A percentile compares a stretch with the other conserved stretches of the same genome.
Evolutionary conservation across 305 asterid genomes (phyloP).

Genomic region (Caryopteris hybrid): DNA sequence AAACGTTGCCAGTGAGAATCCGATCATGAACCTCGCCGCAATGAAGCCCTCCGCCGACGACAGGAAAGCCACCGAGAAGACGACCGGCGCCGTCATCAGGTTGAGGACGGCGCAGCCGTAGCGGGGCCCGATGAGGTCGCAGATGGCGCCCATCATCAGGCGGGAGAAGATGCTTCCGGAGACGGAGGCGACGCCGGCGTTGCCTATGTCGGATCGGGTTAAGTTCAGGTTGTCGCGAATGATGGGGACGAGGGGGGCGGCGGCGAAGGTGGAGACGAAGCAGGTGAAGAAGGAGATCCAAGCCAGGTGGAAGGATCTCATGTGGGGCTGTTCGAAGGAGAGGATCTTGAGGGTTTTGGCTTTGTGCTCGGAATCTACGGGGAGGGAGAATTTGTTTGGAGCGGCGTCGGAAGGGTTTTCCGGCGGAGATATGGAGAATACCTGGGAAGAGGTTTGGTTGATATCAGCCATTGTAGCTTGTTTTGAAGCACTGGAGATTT

Average conservation of each 20-base stretch:
- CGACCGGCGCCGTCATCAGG: conserved; percentile 26
- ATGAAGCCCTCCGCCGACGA: conserved; percentile 21
- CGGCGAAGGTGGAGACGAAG: conserved; percentile 37
- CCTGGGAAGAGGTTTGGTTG: not conserved
- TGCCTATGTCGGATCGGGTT: conserved; percentile 32
- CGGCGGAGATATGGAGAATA: not conserved
- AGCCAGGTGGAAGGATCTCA: conserved; percentile 34
- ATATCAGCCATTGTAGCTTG: not conserved
- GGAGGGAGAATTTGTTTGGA: conserved; percentile 10
- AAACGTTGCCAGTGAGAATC: conserved; percentile 30
- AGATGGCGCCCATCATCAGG: conserved; percentile 27
- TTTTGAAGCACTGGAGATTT: not conserved
- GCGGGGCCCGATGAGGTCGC: conserved; percentile 33
- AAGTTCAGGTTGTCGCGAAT: conserved; percentile 33
- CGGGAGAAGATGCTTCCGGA: conserved; percentile 36
- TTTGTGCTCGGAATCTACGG: conserved; percentile 31
- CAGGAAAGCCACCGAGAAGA: conserved; percentile 12
- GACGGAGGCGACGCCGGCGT: conserved; percentile 38
- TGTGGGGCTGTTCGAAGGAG: conserved; percentile 29
- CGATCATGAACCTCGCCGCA: conserved; percentile 29
- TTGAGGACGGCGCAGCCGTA: conserved; percentile 32
- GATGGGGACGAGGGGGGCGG: conserved; percentile 36
- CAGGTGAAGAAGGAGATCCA: conserved; percentile 36
- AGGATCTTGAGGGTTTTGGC: conserved; percentile 24
- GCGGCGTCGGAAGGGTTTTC: not conserved